Percentiles rank a stretch among this genome's conserved stretches.
These are phyloP conservation scores for Raphanus hybrid DNA, from an alignment of 441 rosid genomes.

Conservation along the genomic window DNA sequence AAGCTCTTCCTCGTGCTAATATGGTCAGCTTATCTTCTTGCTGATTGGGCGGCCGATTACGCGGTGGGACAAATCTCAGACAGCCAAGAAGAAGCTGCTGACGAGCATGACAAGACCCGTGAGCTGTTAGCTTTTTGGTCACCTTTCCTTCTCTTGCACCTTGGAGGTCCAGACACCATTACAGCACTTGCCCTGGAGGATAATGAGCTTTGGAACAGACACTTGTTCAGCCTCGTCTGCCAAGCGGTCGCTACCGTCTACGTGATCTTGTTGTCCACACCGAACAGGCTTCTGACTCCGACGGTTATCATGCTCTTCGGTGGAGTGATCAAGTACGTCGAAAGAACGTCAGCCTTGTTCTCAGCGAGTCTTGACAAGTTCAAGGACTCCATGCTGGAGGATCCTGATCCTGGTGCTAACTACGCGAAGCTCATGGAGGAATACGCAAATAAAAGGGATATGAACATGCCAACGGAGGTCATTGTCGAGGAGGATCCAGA, in stretches of 20 bases:
- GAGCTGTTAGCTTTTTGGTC: constrained; percentile 66
- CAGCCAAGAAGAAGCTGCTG: constrained; percentile 36
- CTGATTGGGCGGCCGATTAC: constrained; percentile 60
- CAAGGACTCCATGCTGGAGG: constrained; percentile 52
- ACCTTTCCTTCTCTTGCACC: constrained; percentile 67
- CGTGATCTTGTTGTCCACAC: constrained; percentile 47
- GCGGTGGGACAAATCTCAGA: constrained; percentile 58
- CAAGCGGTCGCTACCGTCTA: constrained; percentile 51
- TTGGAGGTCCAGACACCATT: constrained; percentile 79
- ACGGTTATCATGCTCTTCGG: constrained; percentile 47
- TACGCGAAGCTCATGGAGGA: constrained; percentile 62
- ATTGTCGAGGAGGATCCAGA: constrained; percentile 46
- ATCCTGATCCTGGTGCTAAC: constrained; percentile 57
- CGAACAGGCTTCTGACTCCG: constrained; percentile 43
- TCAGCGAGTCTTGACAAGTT: constrained; percentile 59
- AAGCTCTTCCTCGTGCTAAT: constrained; percentile 40
- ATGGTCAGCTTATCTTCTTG: constrained; percentile 61
- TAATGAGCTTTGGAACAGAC: constrained; percentile 66
- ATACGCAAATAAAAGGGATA: constrained; percentile 44
- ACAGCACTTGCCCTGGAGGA: constrained; percentile 74
- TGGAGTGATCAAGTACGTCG: constrained; percentile 58
- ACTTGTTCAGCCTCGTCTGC: constrained; percentile 49
- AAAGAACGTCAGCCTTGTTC: constrained; percentile 59
- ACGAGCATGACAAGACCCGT: constrained; percentile 10
- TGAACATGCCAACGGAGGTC: constrained; percentile 44